Evolutionary conservation across 148 eudicot genomes (phyloP).

Genomic region (Amaranthus cruentus): DNA sequence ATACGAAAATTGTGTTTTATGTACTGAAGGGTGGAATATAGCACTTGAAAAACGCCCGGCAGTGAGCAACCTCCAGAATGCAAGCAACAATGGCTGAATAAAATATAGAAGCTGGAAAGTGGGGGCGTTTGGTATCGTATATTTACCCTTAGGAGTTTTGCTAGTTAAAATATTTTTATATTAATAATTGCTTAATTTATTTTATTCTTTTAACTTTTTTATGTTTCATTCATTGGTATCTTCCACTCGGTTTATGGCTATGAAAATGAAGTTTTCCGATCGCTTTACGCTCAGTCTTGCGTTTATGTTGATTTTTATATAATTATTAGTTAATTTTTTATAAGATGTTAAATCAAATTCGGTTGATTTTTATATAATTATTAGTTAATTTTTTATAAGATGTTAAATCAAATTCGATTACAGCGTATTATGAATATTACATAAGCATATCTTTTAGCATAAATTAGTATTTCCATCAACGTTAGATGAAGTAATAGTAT

Average conservation of each 20-base stretch:
- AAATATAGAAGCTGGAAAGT: background rate
- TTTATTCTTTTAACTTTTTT: background rate
- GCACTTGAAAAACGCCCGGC: constrained; percentile 35
- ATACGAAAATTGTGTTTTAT: background rate
- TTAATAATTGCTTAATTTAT: constrained; percentile 31
- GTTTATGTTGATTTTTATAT: too few species aligned
- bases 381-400: too few species aligned
- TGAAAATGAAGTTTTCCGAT: background rate
- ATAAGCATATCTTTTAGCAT: too few species aligned
- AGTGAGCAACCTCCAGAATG: constrained; percentile 88
- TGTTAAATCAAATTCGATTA: too few species aligned
- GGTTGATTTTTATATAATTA: too few species aligned
- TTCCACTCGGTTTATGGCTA: constrained; percentile 6
- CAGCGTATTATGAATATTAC: too few species aligned
- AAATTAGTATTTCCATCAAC: too few species aligned
- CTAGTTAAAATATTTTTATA: constrained; percentile 14
- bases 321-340: too few species aligned
- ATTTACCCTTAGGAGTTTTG: constrained; percentile 17
- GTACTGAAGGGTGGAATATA: constrained; percentile 57
- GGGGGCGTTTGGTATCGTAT: constrained; percentile 5
- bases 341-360: too few species aligned
- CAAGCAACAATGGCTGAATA: constrained; percentile 63
- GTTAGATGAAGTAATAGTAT: too few species aligned
- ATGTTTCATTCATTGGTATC: constrained; percentile 11
- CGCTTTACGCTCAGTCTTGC: too few species aligned